Evolutionary conservation across 2,329 filamentous ascomycete species (phyloP), one percentile per base, ranked within the genome.

Genomic region (Xenoacremonium recifei): DNA sequence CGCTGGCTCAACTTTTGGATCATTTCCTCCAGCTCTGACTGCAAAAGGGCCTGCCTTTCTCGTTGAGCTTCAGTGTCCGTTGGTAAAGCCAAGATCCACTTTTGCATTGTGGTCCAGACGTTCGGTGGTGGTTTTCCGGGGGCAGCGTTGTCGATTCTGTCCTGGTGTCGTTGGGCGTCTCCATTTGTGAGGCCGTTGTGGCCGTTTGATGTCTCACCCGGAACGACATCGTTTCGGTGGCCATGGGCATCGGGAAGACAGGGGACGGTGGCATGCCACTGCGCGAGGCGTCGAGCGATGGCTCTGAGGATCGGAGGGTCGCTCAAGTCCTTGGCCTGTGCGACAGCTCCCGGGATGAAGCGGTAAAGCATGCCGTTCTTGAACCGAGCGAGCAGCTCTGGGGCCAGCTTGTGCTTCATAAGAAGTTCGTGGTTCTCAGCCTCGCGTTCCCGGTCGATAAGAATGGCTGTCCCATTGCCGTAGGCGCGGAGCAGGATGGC

Each of bases 291-390:
- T 48, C 80, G 80, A 20, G 93, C 93, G 49, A 97, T 86, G 42
- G 88, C 91, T 32, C 80, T 80, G 75, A 89, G 93, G 60, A 96
- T 80, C 21, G 80, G 73, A 33, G 87, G 81, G 51, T 79, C 79
- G 43, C 87, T 80, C 50, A 99, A 73, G 64, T 97, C 91, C 55
- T 84, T 78, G 35, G 92, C 87, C 39, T 83, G 80, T 57, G 90
- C 91, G 40, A 88, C 86, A 50, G 77, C 80, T 39, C 93, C 93
- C 48, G 81, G 80, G 53, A 97, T 86, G 70, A 86, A 99, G 55
- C 87, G 83, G 73, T 99, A 99, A 60, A 99, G 79, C 70, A 99
- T 88, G 54, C 93, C 93, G 63, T 99, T 99, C 58, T 90, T 78
- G 74, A 99, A 99, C 53, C 91, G 86, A 40, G 91, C 93, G 45